Base-by-base conservation (phyloP, 306 rosid species). In the Bauhinia variegata region DNA sequence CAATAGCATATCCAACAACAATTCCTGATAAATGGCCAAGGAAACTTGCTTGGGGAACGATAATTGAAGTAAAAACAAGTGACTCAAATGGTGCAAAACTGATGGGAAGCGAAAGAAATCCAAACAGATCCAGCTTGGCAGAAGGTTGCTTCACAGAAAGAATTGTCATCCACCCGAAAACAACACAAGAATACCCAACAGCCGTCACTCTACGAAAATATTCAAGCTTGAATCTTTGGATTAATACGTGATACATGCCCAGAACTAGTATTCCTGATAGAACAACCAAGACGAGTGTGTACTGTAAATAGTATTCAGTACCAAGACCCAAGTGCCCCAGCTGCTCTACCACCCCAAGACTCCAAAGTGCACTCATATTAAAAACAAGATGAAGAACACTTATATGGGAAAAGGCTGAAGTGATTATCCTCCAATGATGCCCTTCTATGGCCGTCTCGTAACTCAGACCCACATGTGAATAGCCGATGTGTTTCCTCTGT, bases 161-260 rank as follows among this genome's bases (percentile, higher is more conserved):
- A 74, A 93, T 86, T 4, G 98, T 93, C 98, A 93, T 93, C 98
- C 98, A 93, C 55, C 97, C 98, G 51, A 93, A 93, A 71, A 93
- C 98, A 70, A 93, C 98, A 68, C 98, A 93, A n/a, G 98, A 93
- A 74, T 93, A 93, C 4, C 98, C 98, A 68, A 93, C 97, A 70
- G 98, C 97, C 0, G 96, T 88, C 32, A 89, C 95, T 47, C 98
- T 80, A 6, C 95, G 87, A 67, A 89, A 93, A 73, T 89, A 87
- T 71, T 93, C 97, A 8, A 89, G 43, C 86, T 88, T 93, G 76
- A 93, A 93, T 53, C 83, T 89, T 30, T 89, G 96, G 70, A 93
- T 86, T 80, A 89, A 71, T 55, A 90, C 3, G 75, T 93, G 96
- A 78, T 93, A 93, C 74, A 85, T 82, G 13, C 87, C 96, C 33